Evolutionary conservation across 2,329 filamentous ascomycete species (phyloP).

Genomic region (Tolypocladium pustulatum): DNA sequence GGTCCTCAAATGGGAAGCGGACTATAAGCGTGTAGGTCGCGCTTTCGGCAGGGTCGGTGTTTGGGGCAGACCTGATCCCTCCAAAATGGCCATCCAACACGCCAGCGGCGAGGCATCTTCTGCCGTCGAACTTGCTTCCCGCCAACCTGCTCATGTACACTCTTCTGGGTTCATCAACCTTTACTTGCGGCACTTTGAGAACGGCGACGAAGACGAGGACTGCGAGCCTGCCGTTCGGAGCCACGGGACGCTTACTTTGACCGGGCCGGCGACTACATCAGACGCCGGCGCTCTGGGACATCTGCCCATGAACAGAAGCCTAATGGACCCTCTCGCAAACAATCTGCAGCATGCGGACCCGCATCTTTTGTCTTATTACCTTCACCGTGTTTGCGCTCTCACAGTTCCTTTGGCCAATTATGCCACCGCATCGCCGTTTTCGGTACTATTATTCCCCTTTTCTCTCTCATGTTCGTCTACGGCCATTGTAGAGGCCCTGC

Average conservation of each 20-base stretch:
- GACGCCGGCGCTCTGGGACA: neutral
- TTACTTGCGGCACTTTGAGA: neutral
- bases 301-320: neutral
- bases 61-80: constrained; percentile 12
- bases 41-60: constrained; percentile 19
- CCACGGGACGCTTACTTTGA: neutral
- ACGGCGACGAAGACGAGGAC: neutral
- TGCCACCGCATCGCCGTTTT: neutral
- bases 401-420: neutral
- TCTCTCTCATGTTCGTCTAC: neutral
- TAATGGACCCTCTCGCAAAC: neutral
- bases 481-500: neutral
- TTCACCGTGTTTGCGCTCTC: neutral
- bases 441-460: neutral
- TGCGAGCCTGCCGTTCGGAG: neutral
- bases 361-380: neutral
- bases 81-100: neutral
- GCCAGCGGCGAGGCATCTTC: neutral
- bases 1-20: constrained; percentile 16
- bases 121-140: neutral
- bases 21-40: constrained; percentile 13
- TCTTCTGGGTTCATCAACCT: neutral
- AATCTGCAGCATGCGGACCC: neutral
- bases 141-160: neutral
- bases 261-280: neutral